Evolutionary conservation across 2,329 filamentous ascomycete species (phyloP).

Genomic region (Aureobasidium sp.): DNA sequence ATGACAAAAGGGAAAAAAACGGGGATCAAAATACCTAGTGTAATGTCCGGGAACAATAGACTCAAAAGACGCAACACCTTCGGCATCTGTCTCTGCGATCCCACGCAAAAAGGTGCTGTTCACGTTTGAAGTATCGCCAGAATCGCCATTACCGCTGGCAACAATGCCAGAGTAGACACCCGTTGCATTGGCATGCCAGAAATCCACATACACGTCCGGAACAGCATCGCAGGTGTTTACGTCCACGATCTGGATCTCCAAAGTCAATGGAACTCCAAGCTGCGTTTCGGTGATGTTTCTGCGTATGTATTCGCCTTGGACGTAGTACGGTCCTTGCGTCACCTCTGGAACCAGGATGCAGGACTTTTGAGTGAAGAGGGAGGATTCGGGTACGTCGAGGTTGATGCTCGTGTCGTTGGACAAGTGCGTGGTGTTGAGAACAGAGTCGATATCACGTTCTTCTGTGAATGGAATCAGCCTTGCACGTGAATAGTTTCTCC

Average conservation of each 20-base stretch:
- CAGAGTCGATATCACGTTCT: neutral
- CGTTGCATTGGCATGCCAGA: conserved; percentile 43
- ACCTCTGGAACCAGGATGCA: conserved; percentile 27
- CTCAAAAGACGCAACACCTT: conserved; percentile 26
- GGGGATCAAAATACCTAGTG: conserved; percentile 9
- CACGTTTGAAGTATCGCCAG: conserved; percentile 26
- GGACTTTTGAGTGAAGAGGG: conserved; percentile 20
- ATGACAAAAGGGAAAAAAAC: neutral
- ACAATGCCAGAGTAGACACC: conserved; percentile 41
- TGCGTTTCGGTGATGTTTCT: conserved; percentile 37
- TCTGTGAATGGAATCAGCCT: neutral
- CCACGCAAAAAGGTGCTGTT: conserved; percentile 19
- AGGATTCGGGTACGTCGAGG: neutral
- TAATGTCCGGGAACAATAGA: conserved; percentile 42
- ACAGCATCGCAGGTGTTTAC: conserved; percentile 37
- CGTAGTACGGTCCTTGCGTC: conserved; percentile 28
- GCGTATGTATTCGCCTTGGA: conserved; percentile 36
- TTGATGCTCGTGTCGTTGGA: conserved; percentile 1
- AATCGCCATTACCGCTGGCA: conserved; percentile 33
- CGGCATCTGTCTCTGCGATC: conserved; percentile 10
- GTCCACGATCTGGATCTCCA: conserved; percentile 41
- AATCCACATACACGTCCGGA: conserved; percentile 34
- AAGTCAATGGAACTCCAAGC: conserved; percentile 34
- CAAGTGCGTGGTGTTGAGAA: neutral
- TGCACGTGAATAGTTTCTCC: neutral